A percentile compares a stretch with the other conserved stretches of the same genome.
Conservation (phyloP, 2,329 filamentous ascomycete species). For the Calycina herbarum region DNA sequence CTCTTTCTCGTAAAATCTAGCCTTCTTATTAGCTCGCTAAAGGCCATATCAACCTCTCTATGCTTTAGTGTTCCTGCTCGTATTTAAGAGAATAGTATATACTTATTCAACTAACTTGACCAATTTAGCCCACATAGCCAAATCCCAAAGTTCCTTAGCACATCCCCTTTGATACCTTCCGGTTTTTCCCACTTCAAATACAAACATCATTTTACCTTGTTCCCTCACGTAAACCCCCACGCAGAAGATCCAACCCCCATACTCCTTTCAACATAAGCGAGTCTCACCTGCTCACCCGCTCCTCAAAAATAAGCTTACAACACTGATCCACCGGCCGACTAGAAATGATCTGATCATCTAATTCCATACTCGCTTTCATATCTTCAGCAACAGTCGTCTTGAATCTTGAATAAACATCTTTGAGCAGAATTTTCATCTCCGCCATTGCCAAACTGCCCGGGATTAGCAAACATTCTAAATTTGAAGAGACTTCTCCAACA, state of each 20-base stretch:
- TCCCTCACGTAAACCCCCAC: too few species aligned
- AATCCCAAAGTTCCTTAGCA: too few species aligned
- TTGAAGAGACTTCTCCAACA: neutral
- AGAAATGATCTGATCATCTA: constrained; percentile 67
- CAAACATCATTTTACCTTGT: too few species aligned
- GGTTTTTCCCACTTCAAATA: too few species aligned
- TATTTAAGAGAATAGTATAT: too few species aligned
- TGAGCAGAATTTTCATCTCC: constrained; percentile 66
- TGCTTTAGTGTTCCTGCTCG: too few species aligned
- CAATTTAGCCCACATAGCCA: too few species aligned
- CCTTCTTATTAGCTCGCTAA: too few species aligned
- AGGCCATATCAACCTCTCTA: too few species aligned
- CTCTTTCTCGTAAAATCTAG: too few species aligned
- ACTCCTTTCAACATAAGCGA: neutral
- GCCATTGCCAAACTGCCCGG: constrained; percentile 52
- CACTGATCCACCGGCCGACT: constrained; percentile 59
- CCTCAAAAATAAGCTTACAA: constrained; percentile 48
- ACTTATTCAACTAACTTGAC: too few species aligned
- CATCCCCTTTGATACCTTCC: too few species aligned
- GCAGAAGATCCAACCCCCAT: neutral
- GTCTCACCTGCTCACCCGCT: constrained; percentile 3
- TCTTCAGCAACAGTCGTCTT: constrained; percentile 52
- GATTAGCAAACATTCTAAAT: neutral
- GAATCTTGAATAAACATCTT: constrained; percentile 59
- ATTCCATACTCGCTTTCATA: constrained; percentile 57